Base-by-base conservation (phyloP, 2,329 filamentous ascomycete genomes). In the Arthrobotrys conoides region DNA sequence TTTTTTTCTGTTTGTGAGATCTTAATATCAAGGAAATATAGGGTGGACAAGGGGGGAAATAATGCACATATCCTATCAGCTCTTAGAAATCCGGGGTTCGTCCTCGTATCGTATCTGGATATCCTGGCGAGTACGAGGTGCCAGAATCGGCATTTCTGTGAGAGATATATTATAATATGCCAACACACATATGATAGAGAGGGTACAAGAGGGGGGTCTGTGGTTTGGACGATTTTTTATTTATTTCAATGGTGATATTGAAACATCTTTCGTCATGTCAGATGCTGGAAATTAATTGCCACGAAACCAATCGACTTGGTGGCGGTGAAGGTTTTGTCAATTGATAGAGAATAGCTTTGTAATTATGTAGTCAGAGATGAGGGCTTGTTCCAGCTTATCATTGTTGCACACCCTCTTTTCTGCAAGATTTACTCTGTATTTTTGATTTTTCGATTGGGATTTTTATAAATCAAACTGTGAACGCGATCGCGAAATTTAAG, bases 251-350 rank as follows among this genome's bases (percentile, higher is more conserved):
- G 18, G 33, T 18, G 22, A 46, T 76, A 77, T 77, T 71, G 59
- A 77, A 77, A 77, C 66, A 59, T 33, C 44, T 55, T 48, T 63
- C 51, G 36, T 61, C 44, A 63, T 59, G 66, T 66, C 59, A 76
- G 73, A 71, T 57, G 33, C 44, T 63, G 51, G 38, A 66, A 67
- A 67, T 71, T 53, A 46, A 46, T 20, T 8, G 20, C 49, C 59
- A 71, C 67, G 67, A 71, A 67, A 71, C 66, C 67, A 71, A 71
- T 57, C 71, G 72, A 71, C 49, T 49, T 76, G 66, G 66, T 66
- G 71, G 46, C 14, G 36, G 18, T 49, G 24, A 16, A 24, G n/a
- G 38, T 38, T 18, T 30, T 6, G 27, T 30, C 18, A 14, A 10
- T 24, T 24, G n/a, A 18, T 6, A 20, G 44, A 46, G n/a, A 46